Conservation (phyloP, 2,329 filamentous ascomycete genomes). For the Ceratocystis papillata region DNA sequence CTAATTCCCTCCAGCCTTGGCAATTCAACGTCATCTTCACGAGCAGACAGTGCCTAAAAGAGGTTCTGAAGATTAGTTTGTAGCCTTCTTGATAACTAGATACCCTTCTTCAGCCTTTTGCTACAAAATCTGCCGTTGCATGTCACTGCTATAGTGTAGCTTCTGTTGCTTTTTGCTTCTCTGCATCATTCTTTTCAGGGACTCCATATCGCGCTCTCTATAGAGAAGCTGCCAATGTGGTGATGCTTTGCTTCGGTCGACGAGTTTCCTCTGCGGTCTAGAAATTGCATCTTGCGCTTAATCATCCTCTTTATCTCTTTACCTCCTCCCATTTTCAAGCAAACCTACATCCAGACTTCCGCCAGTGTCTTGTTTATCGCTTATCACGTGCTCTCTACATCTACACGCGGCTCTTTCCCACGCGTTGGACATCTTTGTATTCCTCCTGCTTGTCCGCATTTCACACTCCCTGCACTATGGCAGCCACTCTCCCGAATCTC, state of each 20-base stretch:
- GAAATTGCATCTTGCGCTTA: background rate
- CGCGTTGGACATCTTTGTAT: background rate
- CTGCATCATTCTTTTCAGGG: background rate
- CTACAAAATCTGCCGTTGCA: background rate
- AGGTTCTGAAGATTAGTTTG: background rate
- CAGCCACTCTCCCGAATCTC: slow-evolving; percentile 29
- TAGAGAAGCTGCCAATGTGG: background rate
- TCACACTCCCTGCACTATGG: background rate
- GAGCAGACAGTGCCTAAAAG: background rate
- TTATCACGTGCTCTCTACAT: background rate
- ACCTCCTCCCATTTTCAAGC: background rate
- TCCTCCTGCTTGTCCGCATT: background rate
- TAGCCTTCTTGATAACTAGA: background rate
- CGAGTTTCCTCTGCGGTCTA: background rate
- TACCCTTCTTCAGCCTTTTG: background rate
- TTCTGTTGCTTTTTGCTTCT: background rate
- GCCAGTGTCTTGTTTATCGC: background rate
- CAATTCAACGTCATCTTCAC: background rate
- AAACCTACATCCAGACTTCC: background rate
- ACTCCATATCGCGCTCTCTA: background rate
- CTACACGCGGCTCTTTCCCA: background rate
- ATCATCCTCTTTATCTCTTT: background rate
- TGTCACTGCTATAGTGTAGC: background rate
- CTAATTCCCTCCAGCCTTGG: background rate
- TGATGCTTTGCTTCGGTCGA: background rate